Evolutionary conservation across 768 basidiomycete genomes (phyloP), one percentile per base, ranked within the genome.

Genomic region (Rhodosporidiobolus odoratus): DNA sequence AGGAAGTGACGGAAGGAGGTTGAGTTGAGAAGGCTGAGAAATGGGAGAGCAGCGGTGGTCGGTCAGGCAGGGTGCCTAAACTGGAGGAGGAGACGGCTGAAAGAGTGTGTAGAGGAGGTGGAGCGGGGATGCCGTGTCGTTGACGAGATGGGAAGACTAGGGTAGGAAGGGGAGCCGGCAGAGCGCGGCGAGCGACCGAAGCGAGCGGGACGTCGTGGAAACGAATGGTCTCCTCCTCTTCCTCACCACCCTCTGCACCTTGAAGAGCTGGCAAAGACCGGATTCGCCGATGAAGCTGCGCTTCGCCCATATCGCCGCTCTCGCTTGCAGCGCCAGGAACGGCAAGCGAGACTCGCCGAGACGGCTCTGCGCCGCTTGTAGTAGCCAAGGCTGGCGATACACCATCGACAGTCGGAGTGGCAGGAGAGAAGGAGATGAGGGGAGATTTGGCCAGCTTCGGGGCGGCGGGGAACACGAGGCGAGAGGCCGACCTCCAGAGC

Each of bases 21-120:
- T 41, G 16, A 32, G 32, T 13, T 1, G 68, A 69, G 40, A 69
- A 60, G 7, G 68, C 68, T 3, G 68, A 69, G 52, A 65, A 69
- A 16, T 43, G 56, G 21, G 68, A 69, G 19, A 60, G 40, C 62
- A 69, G 68, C 0, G 27, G 12, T 0, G 68, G 68, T 13, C 62
- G 68, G 30, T 15, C 19, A 25, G 58, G 58, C 0, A 41, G 25
- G 17, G 32, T 52, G 58, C 30, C 25, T 43, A 21, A 43, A 12
- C 13, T 43, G 43, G 43, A 12, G 43, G 12, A 21, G 43, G 21
- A 43, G 43, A 43, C 13, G 43, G 21, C 43, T 43, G 12, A 21
- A 12, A 43, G 58, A n/a, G 40, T 45, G 23, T 35, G 25, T 32
- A 23, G 54, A 21, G 12, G 21, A 30, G 34, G 16, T 37, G 6